Conservation (phyloP, 1,139 yeast genomes). For the Candida smagusa region DNA sequence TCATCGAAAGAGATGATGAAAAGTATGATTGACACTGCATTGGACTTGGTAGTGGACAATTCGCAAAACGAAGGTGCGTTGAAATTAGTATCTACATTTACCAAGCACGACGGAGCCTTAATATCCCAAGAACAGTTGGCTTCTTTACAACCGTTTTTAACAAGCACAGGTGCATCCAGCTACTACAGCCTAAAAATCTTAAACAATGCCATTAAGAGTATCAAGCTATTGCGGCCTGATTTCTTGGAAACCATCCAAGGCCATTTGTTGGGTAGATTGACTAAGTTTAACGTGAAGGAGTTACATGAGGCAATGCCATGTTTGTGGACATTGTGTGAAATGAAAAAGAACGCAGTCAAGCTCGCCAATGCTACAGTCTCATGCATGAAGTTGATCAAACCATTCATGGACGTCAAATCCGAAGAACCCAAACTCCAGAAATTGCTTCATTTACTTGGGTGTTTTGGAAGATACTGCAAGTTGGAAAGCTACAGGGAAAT, state of each 20-base stretch:
- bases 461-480: conserved; percentile 65
- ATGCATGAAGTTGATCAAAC: conserved; percentile 47
- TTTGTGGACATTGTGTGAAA: conserved; percentile 51
- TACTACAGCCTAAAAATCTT: conserved; percentile 54
- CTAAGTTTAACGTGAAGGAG: conserved; percentile 57
- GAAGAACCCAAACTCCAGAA: conserved; percentile 45
- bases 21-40: conserved; percentile 20
- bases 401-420: conserved; percentile 29
- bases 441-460: conserved; percentile 60
- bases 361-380: conserved; percentile 62
- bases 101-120: conserved; percentile 47
- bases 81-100: conserved; percentile 51
- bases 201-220: conserved; percentile 43
- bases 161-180: conserved; percentile 38
- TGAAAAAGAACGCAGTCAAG: conserved; percentile 44
- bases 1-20: conserved; percentile 21
- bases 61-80: conserved; percentile 32
- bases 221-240: conserved; percentile 44
- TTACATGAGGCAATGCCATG: conserved; percentile 70
- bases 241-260: conserved; percentile 52
- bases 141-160: conserved; percentile 56
- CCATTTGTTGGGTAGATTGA: conserved; percentile 50
- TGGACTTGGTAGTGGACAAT: conserved; percentile 23
- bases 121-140: conserved; percentile 64
- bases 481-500: conserved; percentile 45